These are phyloP conservation scores for Zizania latifolia DNA, from an alignment of 176 grass and related monocot species.

Conservation along the genomic window DNA sequence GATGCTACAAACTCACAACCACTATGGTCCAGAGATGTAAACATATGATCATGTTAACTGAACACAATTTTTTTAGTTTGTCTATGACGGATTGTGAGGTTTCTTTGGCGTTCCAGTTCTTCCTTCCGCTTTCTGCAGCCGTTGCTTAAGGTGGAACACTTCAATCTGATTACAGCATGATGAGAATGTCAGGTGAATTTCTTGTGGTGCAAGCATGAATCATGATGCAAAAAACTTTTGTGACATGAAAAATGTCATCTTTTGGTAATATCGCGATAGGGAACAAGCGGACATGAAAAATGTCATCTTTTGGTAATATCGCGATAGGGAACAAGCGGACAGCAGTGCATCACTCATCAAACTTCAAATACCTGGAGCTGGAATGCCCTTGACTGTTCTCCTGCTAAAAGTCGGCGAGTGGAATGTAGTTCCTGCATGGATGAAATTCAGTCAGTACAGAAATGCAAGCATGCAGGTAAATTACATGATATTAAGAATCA, in stretches of 20 bases:
- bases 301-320: no score
- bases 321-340: not conserved
- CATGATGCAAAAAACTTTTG: not conserved
- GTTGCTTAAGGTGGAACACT: conserved; percentile 82
- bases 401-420: conserved; percentile 63
- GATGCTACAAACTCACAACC: not conserved
- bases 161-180: conserved; percentile 55
- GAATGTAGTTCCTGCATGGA: conserved; percentile 70
- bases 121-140: conserved; percentile 54
- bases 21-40: not conserved
- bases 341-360: not conserved
- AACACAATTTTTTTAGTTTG: not conserved
- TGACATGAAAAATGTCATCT: no score
- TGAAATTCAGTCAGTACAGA: conserved; percentile 23
- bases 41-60: not conserved
- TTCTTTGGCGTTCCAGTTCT: conserved; percentile 66
- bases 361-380: conserved; percentile 72
- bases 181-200: not conserved
- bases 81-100: conserved; percentile 27
- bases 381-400: conserved; percentile 62
- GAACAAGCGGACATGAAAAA: not conserved
- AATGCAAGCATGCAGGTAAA: not conserved
- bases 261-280: not conserved
- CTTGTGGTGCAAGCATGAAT: not conserved
- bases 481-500: not conserved